Percentiles rank a stretch among this genome's conserved stretches.
These are phyloP conservation scores for Gossypium australe DNA, from an alignment of 345 rosid genomes.

Conservation along the genomic window DNA sequence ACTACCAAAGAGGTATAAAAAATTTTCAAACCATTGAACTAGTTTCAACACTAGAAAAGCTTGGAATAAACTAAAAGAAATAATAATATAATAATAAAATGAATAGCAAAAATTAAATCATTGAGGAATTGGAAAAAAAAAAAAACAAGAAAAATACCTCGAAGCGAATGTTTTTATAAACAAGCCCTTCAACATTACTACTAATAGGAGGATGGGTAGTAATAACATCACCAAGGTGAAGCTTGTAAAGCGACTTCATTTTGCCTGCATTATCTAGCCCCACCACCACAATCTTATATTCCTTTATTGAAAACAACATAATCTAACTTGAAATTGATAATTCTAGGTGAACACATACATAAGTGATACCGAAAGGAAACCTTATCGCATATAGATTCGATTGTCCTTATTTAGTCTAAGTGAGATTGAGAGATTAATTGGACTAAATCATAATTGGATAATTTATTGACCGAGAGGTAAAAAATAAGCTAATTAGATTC, in stretches of 20 bases:
- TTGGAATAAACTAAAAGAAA: background rate
- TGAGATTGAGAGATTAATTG: no score
- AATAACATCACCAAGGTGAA: conserved; percentile 92
- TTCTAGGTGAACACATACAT: conserved; percentile 20
- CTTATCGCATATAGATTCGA: no score
- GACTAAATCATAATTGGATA: no score
- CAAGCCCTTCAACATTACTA: conserved; percentile 94
- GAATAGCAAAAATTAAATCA: conserved; percentile 1
- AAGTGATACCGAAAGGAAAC: no score
- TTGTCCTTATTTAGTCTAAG: no score
- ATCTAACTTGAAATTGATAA: conserved; percentile 39
- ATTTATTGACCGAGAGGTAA: no score
- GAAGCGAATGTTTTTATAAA: conserved; percentile 88
- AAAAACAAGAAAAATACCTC: conserved; percentile 42
- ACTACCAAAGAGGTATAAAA: background rate
- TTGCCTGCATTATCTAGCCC: conserved; percentile 98
- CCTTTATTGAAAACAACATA: conserved; percentile 92
- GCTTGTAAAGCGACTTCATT: conserved; percentile 92
- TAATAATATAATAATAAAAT: background rate
- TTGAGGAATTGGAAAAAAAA: background rate
- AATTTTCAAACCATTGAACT: background rate
- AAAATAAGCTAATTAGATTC: no score
- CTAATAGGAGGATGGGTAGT: conserved; percentile 97
- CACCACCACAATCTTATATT: conserved; percentile 94
- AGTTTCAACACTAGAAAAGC: background rate